Conservation (phyloP, 495 filamentous ascomycete genomes). For the Neurospora discreta region DNA sequence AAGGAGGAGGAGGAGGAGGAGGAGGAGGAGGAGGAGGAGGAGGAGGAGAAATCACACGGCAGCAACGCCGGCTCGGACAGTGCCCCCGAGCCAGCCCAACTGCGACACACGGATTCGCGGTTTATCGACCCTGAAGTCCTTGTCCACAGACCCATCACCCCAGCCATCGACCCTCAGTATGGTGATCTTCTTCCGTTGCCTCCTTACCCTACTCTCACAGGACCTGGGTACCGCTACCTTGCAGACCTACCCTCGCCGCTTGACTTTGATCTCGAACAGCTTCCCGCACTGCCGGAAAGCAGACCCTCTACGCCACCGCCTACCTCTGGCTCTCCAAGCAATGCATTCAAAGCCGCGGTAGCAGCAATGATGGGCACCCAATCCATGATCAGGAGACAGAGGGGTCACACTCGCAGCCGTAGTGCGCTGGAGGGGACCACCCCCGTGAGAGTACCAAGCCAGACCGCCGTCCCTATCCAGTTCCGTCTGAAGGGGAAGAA, state of each 20-base stretch:
- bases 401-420: slow-evolving; percentile 25
- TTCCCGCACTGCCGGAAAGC: slow-evolving; percentile 41
- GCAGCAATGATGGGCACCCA: background rate
- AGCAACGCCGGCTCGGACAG: background rate
- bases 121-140: slow-evolving; percentile 41
- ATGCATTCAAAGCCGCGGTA: background rate
- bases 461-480: slow-evolving; percentile 40
- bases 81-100: slow-evolving; percentile 9
- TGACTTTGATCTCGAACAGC: slow-evolving; percentile 11
- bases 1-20: too few species aligned
- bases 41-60: slow-evolving; percentile 3
- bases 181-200: slow-evolving; percentile 45
- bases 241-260: background rate
- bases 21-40: too few species aligned
- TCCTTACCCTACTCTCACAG: slow-evolving; percentile 24
- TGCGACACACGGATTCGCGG: slow-evolving; percentile 21
- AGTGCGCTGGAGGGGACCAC: slow-evolving; percentile 25
- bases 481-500: slow-evolving; percentile 34
- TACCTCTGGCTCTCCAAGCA: background rate
- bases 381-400: slow-evolving; percentile 6
- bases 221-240: slow-evolving; percentile 31
- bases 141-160: slow-evolving; percentile 34
- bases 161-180: slow-evolving; percentile 45
- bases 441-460: slow-evolving; percentile 31
- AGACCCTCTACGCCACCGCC: slow-evolving; percentile 33